Conservation (phyloP, 2,329 filamentous ascomycete genomes). For the Aspergillus viridinutans region DNA sequence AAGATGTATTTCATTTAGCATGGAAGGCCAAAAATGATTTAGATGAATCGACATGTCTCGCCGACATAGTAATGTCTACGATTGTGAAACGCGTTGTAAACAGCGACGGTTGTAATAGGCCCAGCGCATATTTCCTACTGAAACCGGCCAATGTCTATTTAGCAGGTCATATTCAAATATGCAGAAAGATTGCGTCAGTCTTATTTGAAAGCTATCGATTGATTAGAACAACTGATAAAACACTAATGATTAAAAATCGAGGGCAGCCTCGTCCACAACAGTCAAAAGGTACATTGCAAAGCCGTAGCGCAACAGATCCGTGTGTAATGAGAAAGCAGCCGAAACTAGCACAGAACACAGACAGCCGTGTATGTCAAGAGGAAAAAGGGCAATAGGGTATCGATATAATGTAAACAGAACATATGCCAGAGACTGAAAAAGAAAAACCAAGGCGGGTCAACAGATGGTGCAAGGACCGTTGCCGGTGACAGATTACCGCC, state of each 20-base stretch:
- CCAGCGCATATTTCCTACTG: too few relatives aligned
- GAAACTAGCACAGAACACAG: conserved; percentile 8
- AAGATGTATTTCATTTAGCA: neutral
- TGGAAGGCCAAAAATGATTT: neutral
- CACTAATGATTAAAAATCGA: neutral
- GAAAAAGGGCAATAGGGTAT: conserved; percentile 30
- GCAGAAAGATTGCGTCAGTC: neutral
- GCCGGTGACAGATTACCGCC: neutral
- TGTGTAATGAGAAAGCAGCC: neutral
- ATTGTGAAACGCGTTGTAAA: neutral
- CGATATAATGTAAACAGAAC: conserved; percentile 25
- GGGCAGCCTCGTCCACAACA: neutral
- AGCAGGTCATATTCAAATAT: neutral
- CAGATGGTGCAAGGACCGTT: neutral
- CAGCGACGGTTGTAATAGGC: too few relatives aligned
- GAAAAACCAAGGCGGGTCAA: conserved; percentile 8
- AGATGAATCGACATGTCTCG: neutral
- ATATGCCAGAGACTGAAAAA: conserved; percentile 13
- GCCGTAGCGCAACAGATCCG: neutral
- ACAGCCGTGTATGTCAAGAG: conserved; percentile 11
- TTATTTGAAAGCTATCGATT: neutral
- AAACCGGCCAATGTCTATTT: neutral
- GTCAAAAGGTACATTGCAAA: neutral
- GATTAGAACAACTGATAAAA: neutral
- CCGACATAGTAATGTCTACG: neutral